Conservation (phyloP, 2,329 filamentous ascomycete genomes). For the Decorospora gaudefroyi region DNA sequence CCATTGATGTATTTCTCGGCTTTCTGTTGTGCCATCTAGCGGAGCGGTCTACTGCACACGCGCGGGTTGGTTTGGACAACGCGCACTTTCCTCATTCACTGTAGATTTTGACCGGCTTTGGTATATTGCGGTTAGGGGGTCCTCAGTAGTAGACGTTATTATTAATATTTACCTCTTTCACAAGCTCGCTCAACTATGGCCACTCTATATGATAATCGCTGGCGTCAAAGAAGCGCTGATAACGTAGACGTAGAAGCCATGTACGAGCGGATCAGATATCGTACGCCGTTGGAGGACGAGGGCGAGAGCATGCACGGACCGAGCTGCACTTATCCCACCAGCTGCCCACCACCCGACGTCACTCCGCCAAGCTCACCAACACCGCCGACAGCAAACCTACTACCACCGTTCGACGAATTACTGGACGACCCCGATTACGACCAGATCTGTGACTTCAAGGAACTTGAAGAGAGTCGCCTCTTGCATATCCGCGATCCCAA, state of each 20-base stretch:
- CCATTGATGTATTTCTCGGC: conserved; percentile 5
- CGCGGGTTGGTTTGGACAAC: conserved; percentile 8
- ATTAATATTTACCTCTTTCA: conserved; percentile 5
- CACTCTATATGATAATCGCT: background rate
- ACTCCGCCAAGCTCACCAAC: conserved; percentile 13
- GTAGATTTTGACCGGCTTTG: conserved; percentile 18
- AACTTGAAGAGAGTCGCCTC: conserved; percentile 13
- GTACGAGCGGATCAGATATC: conserved; percentile 9
- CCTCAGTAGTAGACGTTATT: conserved; percentile 8
- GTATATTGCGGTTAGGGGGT: conserved; percentile 8
- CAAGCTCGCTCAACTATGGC: conserved; percentile 1
- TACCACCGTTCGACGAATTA: conserved; percentile 8
- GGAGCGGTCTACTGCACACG: background rate
- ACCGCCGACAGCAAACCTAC: conserved; percentile 8
- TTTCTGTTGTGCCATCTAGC: background rate
- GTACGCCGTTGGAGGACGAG: conserved; percentile 7
- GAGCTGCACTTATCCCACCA: conserved; percentile 7
- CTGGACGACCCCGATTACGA: conserved; percentile 24
- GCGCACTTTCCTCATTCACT: conserved; percentile 23
- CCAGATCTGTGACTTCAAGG: conserved; percentile 14
- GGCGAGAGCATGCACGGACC: conserved; percentile 7
- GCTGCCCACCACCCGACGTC: conserved; percentile 16
- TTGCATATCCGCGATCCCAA: conserved; percentile 7
- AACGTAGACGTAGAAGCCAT: conserved; percentile 10
- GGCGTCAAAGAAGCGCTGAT: background rate